Base-by-base conservation (phyloP, 1,139 yeast genomes). In the Starmera stellimalicola region DNA sequence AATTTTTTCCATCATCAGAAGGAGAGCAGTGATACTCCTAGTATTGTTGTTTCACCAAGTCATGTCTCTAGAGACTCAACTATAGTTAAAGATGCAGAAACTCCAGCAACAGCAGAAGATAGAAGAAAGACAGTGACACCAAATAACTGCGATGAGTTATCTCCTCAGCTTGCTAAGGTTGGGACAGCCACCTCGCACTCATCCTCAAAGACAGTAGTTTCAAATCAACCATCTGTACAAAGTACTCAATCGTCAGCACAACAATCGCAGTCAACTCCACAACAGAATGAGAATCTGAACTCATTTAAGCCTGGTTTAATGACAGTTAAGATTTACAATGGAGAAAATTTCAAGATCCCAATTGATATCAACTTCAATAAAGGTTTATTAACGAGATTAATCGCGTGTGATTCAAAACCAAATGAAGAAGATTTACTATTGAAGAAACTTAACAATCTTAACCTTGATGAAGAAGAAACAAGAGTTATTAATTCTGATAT, bases 251-350 rank as follows among this genome's bases (percentile, higher is more conserved):
- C 8, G 20, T 12, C 14, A 12, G 15, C 8, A 8, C 5, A 16
- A 25, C 16, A n/a, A n/a, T 25, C 14, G 9, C 14, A 11, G 9
- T 10, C 20, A 17, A 23, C 26, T 18, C 16, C 27, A 11, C 26
- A 16, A 16, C 37, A 34, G 15, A 16, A 36, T 5, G 43, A 40
- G 9, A 39, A 37, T 30, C 18, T 36, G 22, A 43, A 38, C 10
- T 48, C 62, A 3, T 54, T 64, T 34, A 62, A 61, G 30, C 91
- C 93, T 0, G 94, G 93, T 0, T 56, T 81, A 19, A 63, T 82
- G 35, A 77, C 83, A 0, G 80, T 82, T 18, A 77, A 80, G 43
- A 68, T 82, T 22, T 77, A 79, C 50, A 68, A 70, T 26, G 79
- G 84, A 7, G 62, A 68, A 36, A 69, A 74, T 35, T 60, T 81